These are phyloP conservation scores for Dendrocalamus latiflorus DNA, from an alignment of 202 grass and related monocot species.

Conservation along the genomic window DNA sequence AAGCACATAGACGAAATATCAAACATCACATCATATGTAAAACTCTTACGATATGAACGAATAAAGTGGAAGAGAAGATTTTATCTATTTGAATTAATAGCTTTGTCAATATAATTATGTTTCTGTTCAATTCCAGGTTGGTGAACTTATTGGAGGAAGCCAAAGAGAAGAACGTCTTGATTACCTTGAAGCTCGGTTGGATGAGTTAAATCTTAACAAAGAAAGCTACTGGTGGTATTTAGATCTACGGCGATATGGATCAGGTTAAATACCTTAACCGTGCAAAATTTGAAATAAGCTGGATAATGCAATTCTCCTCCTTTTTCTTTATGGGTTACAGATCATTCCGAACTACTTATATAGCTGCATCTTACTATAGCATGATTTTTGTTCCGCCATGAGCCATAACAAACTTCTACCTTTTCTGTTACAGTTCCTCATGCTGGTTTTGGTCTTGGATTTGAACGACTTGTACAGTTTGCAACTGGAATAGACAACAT, in stretches of 20 bases:
- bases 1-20: slow-evolving; percentile 12
- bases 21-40: neutral
- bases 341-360: neutral
- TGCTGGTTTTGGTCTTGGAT: slow-evolving; percentile 97
- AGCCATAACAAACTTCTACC: neutral
- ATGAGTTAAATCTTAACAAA: slow-evolving; percentile 84
- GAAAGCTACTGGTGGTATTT: slow-evolving; percentile 99
- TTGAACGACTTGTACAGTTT: slow-evolving; percentile 96
- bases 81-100: neutral
- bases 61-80: slow-evolving; percentile 5
- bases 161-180: slow-evolving; percentile 97
- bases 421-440: slow-evolving; percentile 69
- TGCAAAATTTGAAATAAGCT: neutral
- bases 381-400: neutral
- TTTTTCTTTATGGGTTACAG: neutral
- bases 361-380: neutral
- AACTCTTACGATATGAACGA: slow-evolving; percentile 3
- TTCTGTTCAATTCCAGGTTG: slow-evolving; percentile 55
- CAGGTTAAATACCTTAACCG: slow-evolving; percentile 49
- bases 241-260: slow-evolving; percentile 86
- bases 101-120: slow-evolving; percentile 17
- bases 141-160: slow-evolving; percentile 97
- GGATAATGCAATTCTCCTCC: neutral
- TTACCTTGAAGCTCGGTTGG: slow-evolving; percentile 79
- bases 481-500: slow-evolving; percentile 95